Base-by-base conservation (phyloP, 1,284 basidiomycete genomes). In the Microbotryomycetes sp. region DNA sequence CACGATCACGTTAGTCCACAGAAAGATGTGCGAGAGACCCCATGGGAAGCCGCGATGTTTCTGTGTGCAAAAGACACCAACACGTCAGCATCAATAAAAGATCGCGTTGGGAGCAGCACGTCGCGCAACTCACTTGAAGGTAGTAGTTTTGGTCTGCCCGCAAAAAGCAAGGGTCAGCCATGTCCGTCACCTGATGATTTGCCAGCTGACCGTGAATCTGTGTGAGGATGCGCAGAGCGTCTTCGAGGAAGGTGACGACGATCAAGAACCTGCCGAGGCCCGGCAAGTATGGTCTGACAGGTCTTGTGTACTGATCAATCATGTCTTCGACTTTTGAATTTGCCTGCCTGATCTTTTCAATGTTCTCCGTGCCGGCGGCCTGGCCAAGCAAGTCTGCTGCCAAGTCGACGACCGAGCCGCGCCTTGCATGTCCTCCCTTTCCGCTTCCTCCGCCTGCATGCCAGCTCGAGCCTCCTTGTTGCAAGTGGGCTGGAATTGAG, bases 201-300 rank as follows among this genome's bases (percentile, higher is more conserved):
- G n/a, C n/a, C n/a, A n/a, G 24, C 65, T 52, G 26, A 68, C 65
- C 67, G 4, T 57, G 18, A 3, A 68, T 48, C 48, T 68, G 67
- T 13, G 65, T 66, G 9, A 68, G 35, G 45, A 68, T 68, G 70
- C 94, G 81, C 73, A 96, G 78, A 13, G 94, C 91, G 76, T 98
- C 94, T 80, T 99, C 94, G 75, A 94, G 79, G 79, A 99, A 99
- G 5, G 94, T 99, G 48, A 96, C 91, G 58, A 99, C 91, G 76
- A 98, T 98, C 68, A 99, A 79, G 78, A 97, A 97, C 68, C 96
- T 84, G 64, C 92, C 96, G 75, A 97, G 86, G 54, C 91, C 87
- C 29, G 96, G 94, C 71, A 99, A 82, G 76, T 94, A 87, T 54
- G 96, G 96, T 76, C 88, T 87, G 77, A 97, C 81, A 29, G 96